These are phyloP conservation scores for Colletotrichum brevisporum DNA, from an alignment of 2,329 filamentous ascomycete genomes.

Conservation along the genomic window DNA sequence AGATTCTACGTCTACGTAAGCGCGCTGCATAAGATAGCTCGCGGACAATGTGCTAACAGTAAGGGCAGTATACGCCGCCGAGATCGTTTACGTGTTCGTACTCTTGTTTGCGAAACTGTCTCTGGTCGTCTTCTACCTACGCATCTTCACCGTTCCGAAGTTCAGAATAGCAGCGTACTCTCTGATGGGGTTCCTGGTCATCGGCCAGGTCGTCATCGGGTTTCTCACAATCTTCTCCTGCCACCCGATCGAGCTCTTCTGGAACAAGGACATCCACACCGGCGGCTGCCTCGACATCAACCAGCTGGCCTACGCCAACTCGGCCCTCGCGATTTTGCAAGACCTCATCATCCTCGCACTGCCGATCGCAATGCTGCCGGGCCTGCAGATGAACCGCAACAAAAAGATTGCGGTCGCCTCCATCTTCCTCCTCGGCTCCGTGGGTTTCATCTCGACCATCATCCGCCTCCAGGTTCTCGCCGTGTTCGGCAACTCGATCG, in stretches of 20 bases:
- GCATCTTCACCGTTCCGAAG: constrained; percentile 45
- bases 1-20: constrained; percentile 31
- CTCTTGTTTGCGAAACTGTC: constrained; percentile 48
- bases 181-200: constrained; percentile 44
- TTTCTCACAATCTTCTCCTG: constrained; percentile 50
- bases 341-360: constrained; percentile 68
- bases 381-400: constrained; percentile 66
- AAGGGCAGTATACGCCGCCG: constrained; percentile 42
- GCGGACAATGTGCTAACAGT: neutral
- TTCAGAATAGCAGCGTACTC: constrained; percentile 47
- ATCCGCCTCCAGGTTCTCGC: constrained; percentile 41
- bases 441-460: constrained; percentile 42
- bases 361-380: constrained; percentile 68
- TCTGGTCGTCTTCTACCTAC: constrained; percentile 50
- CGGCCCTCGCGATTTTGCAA: constrained; percentile 61
- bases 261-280: constrained; percentile 44
- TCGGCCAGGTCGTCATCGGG: constrained; percentile 48
- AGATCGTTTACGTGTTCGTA: constrained; percentile 50
- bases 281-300: constrained; percentile 57
- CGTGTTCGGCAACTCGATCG: constrained; percentile 39
- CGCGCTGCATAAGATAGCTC: neutral
- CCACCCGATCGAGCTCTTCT: constrained; percentile 46
- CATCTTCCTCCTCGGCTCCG: constrained; percentile 40
- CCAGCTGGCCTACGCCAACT: constrained; percentile 66
- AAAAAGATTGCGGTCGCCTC: constrained; percentile 56